Evolutionary conservation across 768 basidiomycete genomes (phyloP).

Genomic region (Pulveroboletus sp.): DNA sequence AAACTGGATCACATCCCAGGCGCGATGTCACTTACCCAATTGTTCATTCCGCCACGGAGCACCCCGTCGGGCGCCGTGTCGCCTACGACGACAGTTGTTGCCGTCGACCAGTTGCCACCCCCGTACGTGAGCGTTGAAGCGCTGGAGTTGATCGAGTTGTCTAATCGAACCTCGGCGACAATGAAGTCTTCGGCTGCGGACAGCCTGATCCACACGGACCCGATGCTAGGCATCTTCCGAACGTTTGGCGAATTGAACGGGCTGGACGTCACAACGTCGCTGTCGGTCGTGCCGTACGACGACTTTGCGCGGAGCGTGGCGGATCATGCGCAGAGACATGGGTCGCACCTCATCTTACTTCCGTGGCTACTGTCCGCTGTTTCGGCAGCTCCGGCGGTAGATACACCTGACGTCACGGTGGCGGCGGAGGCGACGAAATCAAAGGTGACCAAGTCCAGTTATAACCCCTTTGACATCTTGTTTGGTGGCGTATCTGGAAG

Average conservation of each 20-base stretch:
- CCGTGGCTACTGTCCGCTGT: constrained; percentile 67
- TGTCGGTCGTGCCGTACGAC: constrained; percentile 79
- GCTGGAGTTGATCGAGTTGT: constrained; percentile 83
- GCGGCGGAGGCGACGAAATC: constrained; percentile 5
- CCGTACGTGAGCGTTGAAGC: constrained; percentile 56
- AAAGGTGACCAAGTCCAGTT: constrained; percentile 15
- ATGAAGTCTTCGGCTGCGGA: constrained; percentile 67
- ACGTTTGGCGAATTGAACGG: constrained; percentile 75
- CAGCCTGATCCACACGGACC: constrained; percentile 66
- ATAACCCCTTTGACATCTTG: constrained; percentile 71
- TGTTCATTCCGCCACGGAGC: constrained; percentile 51
- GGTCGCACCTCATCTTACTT: constrained; percentile 73
- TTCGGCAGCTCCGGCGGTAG: background rate
- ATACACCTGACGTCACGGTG: background rate
- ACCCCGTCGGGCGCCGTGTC: background rate
- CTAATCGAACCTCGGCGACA: constrained; percentile 61
- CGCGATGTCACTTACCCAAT: constrained; percentile 86
- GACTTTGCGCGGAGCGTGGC: constrained; percentile 70
- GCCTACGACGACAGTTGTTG: background rate
- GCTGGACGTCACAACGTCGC: constrained; percentile 57
- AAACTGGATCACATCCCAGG: constrained; percentile 86
- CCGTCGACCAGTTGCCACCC: constrained; percentile 5
- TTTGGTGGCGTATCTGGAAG: constrained; percentile 37
- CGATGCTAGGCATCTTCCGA: constrained; percentile 67
- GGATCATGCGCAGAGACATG: constrained; percentile 58